Conservation (phyloP, 306 rosid species). For the Dryas drummondii region DNA sequence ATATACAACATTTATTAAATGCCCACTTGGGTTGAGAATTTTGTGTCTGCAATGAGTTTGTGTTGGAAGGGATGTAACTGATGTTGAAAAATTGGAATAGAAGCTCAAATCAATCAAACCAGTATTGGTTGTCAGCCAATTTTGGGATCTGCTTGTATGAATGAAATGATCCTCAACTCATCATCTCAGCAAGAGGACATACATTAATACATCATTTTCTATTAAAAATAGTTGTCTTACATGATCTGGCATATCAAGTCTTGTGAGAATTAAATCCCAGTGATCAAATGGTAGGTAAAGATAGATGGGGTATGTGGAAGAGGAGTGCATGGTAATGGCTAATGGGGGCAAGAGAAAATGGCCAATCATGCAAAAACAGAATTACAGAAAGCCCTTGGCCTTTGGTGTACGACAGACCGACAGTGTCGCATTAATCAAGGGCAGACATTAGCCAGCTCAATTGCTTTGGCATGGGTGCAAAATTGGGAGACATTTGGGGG, state of each 20-base stretch:
- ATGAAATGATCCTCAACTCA: too few relatives aligned
- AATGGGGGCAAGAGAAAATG: slow-evolving; percentile 23
- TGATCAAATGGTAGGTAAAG: slow-evolving; percentile 26
- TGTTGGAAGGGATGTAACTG: too few relatives aligned
- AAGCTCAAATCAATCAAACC: neutral
- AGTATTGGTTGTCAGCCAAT: slow-evolving; percentile 3
- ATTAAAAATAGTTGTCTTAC: slow-evolving; percentile 12
- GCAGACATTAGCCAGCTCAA: slow-evolving; percentile 91
- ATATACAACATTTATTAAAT: neutral
- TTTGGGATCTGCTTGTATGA: slow-evolving; percentile 1
- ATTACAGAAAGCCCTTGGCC: slow-evolving; percentile 28
- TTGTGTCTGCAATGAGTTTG: too few relatives aligned
- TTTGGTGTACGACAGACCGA: slow-evolving; percentile 49
- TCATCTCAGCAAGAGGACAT: neutral
- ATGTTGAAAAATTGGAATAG: neutral
- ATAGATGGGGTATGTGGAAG: slow-evolving; percentile 25
- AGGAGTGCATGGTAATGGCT: neutral
- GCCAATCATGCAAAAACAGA: slow-evolving; percentile 23
- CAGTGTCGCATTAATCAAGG: slow-evolving; percentile 60
- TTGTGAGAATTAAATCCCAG: slow-evolving; percentile 10
- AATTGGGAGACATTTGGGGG: slow-evolving; percentile 36
- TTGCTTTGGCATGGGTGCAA: slow-evolving; percentile 63
- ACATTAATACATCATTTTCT: slow-evolving; percentile 1
- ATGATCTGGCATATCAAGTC: slow-evolving; percentile 2
- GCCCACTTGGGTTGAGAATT: too few relatives aligned